These are phyloP conservation scores for Chlamydomonas sphaeroides DNA, from an alignment of 139 green algal species.

Conservation along the genomic window DNA sequence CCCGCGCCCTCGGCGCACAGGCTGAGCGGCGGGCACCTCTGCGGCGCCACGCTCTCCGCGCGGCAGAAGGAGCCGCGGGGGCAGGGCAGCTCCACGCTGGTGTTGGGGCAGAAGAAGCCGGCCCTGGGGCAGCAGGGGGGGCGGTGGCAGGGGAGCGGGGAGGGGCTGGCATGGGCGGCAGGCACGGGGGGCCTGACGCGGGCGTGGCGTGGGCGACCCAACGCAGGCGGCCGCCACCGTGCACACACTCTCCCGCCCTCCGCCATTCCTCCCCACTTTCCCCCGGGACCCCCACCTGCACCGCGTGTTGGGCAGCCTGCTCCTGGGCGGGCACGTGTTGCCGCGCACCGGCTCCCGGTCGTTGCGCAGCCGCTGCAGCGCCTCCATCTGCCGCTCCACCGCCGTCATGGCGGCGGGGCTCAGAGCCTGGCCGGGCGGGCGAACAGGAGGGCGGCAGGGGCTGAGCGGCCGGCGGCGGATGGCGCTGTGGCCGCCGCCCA, in stretches of 20 bases:
- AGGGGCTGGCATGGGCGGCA: too few species aligned
- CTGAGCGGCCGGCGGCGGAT: too few species aligned
- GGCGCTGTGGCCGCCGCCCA: too few species aligned
- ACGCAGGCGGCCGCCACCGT: too few species aligned
- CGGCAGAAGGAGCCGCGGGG: slow-evolving; percentile 45
- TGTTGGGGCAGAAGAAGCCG: slow-evolving; percentile 54
- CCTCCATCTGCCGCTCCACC: not conserved
- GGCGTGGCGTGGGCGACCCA: too few species aligned
- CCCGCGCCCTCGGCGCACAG: slow-evolving; percentile 45
- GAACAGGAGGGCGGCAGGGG: too few species aligned
- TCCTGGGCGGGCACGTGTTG: slow-evolving; percentile 50
- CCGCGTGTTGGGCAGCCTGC: slow-evolving; percentile 11
- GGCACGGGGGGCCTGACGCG: too few species aligned
- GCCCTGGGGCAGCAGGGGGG: too few species aligned
- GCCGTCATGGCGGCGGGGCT: too few species aligned
- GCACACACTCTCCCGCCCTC: too few species aligned
- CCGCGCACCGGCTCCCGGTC: slow-evolving; percentile 44
- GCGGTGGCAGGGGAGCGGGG: too few species aligned
- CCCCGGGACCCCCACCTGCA: slow-evolving; percentile 36
- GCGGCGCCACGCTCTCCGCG: slow-evolving; percentile 39
- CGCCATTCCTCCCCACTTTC: too few species aligned
- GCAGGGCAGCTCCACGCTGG: slow-evolving; percentile 37
- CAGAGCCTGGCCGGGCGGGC: not conserved
- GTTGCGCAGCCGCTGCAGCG: slow-evolving; percentile 28
- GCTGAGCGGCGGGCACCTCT: slow-evolving; percentile 40